Conservation (phyloP, 176 grass and related monocot species). For the Eleusine coracana region DNA sequence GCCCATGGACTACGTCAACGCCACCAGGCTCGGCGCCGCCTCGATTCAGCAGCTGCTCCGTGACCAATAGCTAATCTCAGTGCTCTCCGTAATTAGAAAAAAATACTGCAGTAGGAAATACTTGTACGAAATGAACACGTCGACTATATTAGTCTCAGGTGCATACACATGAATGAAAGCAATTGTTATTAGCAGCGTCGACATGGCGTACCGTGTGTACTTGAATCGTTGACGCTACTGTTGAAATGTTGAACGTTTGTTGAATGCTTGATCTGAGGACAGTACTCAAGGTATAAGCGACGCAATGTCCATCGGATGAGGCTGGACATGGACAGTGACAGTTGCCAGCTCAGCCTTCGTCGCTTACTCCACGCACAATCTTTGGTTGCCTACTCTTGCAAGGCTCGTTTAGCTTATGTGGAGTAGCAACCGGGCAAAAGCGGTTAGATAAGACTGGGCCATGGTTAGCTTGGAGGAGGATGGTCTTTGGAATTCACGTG, state of each 20-base stretch:
- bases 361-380: not conserved
- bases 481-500: not conserved
- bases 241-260: not conserved
- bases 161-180: not conserved
- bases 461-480: not conserved
- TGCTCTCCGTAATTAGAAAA: no score
- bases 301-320: not conserved
- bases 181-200: not conserved
- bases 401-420: constrained; percentile 1
- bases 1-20: constrained; percentile 82
- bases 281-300: not conserved
- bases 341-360: not conserved
- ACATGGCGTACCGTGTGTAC: not conserved
- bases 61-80: not conserved
- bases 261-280: not conserved
- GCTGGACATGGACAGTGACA: constrained; percentile 5
- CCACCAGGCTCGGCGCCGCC: constrained; percentile 54
- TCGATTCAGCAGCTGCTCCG: constrained; percentile 16
- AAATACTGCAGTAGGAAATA: not conserved
- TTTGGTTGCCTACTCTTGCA: constrained; percentile 10
- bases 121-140: not conserved
- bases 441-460: not conserved
- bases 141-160: not conserved
- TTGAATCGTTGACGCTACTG: not conserved
- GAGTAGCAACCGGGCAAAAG: not conserved